Percentiles rank a stretch among this genome's conserved stretches.
phyloP scores from a whole-genome alignment of 441 rosid genomes.

The Capsella rubella region DNA sequence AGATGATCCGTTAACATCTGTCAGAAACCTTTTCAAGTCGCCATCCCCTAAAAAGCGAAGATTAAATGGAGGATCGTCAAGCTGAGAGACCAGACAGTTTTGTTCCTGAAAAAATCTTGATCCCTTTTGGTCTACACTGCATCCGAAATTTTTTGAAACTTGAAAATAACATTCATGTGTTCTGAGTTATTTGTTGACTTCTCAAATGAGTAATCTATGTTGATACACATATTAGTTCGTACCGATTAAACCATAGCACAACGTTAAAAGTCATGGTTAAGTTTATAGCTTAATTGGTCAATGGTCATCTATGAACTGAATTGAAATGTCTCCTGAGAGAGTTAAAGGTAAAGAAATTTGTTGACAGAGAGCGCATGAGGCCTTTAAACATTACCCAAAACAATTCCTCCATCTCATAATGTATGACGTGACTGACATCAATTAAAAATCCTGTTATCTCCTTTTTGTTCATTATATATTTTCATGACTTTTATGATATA shows the following conservation, averaged over 20 bases:
- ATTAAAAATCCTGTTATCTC: neutral
- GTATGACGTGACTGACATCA: neutral
- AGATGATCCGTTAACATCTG: slow-evolving; percentile 82
- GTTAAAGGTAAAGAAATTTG: neutral
- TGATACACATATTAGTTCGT: slow-evolving; percentile 11
- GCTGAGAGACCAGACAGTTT: slow-evolving; percentile 10
- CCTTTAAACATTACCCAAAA: neutral
- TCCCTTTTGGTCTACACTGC: slow-evolving; percentile 9
- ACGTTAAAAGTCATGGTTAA: neutral
- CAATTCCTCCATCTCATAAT: neutral
- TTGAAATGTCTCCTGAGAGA: neutral
- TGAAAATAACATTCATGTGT: slow-evolving; percentile 5
- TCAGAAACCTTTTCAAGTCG: slow-evolving; percentile 77
- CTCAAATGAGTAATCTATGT: neutral
- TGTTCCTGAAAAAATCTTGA: slow-evolving; percentile 11
- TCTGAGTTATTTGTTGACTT: slow-evolving; percentile 12
- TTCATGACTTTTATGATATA: neutral
- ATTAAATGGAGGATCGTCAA: slow-evolving; percentile 43
- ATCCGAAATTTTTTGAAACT: neutral
- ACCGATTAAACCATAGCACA: neutral
- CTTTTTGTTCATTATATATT: neutral
- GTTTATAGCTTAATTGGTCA: neutral
- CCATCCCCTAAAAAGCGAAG: slow-evolving; percentile 64
- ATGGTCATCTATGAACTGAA: neutral
- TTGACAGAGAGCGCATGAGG: neutral